Evolutionary conservation across 2,329 filamentous ascomycete genomes (phyloP).

Genomic region (Phialophora macrospora): DNA sequence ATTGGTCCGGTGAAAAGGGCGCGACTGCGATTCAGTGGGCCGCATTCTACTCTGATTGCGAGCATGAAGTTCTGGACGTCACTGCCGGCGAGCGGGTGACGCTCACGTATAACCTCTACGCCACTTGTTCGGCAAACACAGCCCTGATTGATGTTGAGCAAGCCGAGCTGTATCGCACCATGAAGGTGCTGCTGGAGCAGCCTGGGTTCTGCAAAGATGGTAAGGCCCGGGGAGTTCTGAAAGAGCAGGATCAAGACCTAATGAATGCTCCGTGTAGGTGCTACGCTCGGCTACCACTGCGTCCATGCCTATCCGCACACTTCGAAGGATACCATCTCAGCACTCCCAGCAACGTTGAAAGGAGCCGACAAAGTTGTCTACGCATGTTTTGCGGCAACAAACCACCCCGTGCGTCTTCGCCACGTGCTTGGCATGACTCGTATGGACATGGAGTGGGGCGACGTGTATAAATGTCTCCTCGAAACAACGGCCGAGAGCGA

Average conservation of each 20-base stretch:
- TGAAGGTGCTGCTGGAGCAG: constrained; percentile 7
- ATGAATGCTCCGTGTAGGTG: background rate
- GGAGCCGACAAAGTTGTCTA: constrained; percentile 13
- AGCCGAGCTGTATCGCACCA: constrained; percentile 1
- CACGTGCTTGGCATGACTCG: background rate
- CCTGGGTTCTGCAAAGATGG: constrained; percentile 13
- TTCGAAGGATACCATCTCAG: constrained; percentile 5
- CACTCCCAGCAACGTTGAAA: constrained; percentile 10
- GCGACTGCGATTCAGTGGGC: constrained; percentile 8
- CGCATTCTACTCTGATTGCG: constrained; percentile 13
- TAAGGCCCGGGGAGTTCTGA: background rate
- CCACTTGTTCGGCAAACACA: constrained; percentile 11
- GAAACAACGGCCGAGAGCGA: background rate
- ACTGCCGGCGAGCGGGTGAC: constrained; percentile 8
- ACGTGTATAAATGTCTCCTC: background rate
- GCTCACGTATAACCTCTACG: constrained; percentile 12
- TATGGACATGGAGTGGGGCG: background rate
- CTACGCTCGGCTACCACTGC: constrained; percentile 12
- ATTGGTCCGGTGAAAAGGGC: constrained; percentile 15
- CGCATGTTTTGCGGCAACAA: constrained; percentile 9
- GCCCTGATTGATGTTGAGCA: constrained; percentile 9
- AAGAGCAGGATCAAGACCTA: background rate
- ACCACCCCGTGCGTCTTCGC: constrained; percentile 8
- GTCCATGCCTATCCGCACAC: constrained; percentile 13
- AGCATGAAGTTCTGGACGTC: constrained; percentile 15